phyloP scores from a whole-genome alignment of 148 eudicot species.

The Chenopodium berlandieri region DNA sequence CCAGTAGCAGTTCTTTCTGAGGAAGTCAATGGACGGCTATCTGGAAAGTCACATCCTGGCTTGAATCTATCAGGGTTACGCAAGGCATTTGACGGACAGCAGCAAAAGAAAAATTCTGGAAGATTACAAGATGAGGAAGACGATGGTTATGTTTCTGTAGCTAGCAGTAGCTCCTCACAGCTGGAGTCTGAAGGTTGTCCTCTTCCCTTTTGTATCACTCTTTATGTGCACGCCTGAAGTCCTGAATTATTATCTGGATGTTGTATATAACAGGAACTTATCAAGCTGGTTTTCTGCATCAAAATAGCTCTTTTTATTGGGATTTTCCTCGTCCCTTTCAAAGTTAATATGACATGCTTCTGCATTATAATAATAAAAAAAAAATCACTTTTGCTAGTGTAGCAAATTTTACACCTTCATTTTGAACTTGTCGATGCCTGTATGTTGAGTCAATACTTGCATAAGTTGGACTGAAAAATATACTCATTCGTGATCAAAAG shows the following conservation, averaged over 20 bases:
- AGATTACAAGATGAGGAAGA: constrained; percentile 37
- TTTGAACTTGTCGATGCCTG: not conserved
- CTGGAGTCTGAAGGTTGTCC: constrained; percentile 43
- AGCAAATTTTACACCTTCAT: not conserved
- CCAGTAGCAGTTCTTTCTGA: constrained; percentile 79
- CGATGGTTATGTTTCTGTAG: constrained; percentile 19
- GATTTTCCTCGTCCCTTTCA: not conserved
- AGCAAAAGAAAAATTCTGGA: constrained; percentile 38
- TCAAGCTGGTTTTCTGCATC: not conserved
- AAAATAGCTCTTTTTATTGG: not conserved
- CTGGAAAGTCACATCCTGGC: constrained; percentile 54
- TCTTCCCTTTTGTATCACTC: not conserved
- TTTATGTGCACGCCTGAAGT: not conserved
- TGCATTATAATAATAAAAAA: not conserved
- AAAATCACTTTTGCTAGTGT: not conserved
- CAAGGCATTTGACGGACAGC: constrained; percentile 48
- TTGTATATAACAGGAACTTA: not conserved
- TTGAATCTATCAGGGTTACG: constrained; percentile 44
- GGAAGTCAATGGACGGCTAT: constrained; percentile 64
- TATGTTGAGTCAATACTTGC: not conserved
- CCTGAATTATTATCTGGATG: not conserved
- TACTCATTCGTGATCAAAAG: not conserved
- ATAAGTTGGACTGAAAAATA: not conserved
- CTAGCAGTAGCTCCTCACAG: constrained; percentile 26
- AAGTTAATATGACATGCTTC: not conserved